These are phyloP conservation scores for Hypoxylon intermedium DNA, from an alignment of 495 filamentous ascomycete species.

Conservation along the genomic window DNA sequence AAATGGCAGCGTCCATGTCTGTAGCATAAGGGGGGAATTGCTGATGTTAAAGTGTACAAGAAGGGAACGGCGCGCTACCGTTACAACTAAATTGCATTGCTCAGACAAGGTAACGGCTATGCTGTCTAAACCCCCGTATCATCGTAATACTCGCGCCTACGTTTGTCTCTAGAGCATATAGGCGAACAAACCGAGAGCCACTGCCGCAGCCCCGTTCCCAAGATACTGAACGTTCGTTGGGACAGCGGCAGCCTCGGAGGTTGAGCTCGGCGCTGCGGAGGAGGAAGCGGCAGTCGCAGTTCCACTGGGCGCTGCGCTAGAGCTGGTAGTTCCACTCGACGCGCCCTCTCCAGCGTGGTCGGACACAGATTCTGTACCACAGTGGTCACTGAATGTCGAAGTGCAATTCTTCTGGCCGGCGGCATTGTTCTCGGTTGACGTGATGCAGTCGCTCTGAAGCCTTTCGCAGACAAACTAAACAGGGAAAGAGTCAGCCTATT, in stretches of 20 bases:
- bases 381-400: constrained; percentile 39
- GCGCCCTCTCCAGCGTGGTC: constrained; percentile 43
- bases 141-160: constrained; percentile 11
- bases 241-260: constrained; percentile 40
- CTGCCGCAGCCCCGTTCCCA: constrained; percentile 47
- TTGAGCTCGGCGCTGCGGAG: constrained; percentile 23
- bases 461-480: constrained; percentile 47
- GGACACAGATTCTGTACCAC: constrained; percentile 44
- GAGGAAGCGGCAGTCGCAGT: constrained; percentile 24
- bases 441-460: constrained; percentile 44
- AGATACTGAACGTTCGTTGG: constrained; percentile 42
- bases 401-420: constrained; percentile 48
- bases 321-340: constrained; percentile 29
- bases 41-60: constrained; percentile 29
- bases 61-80: constrained; percentile 18
- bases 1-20: constrained; percentile 19
- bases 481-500: constrained; percentile 11
- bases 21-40: constrained; percentile 5
- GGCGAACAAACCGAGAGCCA: constrained; percentile 45
- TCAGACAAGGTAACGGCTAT: constrained; percentile 3
- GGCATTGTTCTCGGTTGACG: constrained; percentile 36
- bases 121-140: constrained; percentile 2
- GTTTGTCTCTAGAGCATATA: constrained; percentile 42
- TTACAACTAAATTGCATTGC: constrained; percentile 8
- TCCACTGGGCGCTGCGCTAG: constrained; percentile 28